Conservation (phyloP, 78 protist species). For the Acrasis kona region DNA sequence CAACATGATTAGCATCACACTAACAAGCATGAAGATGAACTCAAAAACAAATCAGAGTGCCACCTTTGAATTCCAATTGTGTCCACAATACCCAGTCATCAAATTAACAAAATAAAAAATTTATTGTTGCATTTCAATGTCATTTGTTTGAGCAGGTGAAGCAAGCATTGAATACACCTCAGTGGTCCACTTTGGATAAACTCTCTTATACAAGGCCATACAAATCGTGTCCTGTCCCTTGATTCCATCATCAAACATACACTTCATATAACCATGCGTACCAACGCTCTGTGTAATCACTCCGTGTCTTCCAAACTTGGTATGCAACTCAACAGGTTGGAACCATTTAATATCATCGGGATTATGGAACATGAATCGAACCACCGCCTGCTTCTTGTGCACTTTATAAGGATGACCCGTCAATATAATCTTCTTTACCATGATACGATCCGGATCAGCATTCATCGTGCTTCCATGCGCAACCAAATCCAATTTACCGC, state of each 20-base stretch:
- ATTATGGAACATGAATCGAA: constrained; percentile 90
- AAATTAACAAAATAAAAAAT: too few relatives aligned
- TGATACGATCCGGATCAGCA: constrained; percentile 81
- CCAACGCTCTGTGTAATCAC: constrained; percentile 85
- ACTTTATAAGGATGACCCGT: constrained; percentile 83
- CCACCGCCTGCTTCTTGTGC: constrained; percentile 53
- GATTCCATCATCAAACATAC: constrained; percentile 71
- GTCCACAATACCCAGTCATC: too few relatives aligned
- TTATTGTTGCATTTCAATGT: too few relatives aligned
- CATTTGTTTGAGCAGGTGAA: too few relatives aligned
- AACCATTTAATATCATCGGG: constrained; percentile 91
- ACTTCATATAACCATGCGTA: constrained; percentile 84
- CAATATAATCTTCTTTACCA: constrained; percentile 78
- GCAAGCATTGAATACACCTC: too few relatives aligned
- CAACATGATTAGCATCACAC: too few relatives aligned
- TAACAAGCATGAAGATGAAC: too few relatives aligned
- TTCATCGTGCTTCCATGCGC: constrained; percentile 29
- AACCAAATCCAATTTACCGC: background rate
- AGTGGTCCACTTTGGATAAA: constrained; percentile 77
- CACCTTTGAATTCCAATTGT: too few relatives aligned
- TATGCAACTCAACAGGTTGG: constrained; percentile 91
- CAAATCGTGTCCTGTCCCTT: constrained; percentile 82
- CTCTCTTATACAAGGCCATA: constrained; percentile 94
- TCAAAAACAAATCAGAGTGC: too few relatives aligned
- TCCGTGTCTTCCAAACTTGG: constrained; percentile 90